A percentile compares a stretch with the other conserved stretches of the same genome.
Conservation (phyloP, 768 basidiomycete species). For the Postia placenta region DNA sequence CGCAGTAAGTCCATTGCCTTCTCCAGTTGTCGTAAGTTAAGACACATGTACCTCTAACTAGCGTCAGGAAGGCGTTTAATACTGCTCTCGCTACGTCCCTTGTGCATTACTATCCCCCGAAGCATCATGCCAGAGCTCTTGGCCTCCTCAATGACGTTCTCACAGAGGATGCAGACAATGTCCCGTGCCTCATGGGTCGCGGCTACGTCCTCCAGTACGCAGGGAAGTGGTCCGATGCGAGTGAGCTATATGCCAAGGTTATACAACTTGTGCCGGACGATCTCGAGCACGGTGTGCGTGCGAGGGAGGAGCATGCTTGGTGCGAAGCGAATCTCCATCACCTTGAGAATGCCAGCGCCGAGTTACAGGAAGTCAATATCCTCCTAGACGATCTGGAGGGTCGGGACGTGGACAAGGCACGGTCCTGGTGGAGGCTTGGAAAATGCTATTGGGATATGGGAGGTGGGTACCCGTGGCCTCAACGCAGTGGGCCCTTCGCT, state of each 20-base stretch:
- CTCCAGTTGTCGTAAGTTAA: neutral
- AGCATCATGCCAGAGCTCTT: conserved; percentile 78
- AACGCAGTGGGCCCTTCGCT: neutral
- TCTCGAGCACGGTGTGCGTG: conserved; percentile 46
- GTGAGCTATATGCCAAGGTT: conserved; percentile 54
- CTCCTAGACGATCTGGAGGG: conserved; percentile 40
- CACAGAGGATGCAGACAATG: conserved; percentile 50
- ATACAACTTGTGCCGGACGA: conserved; percentile 40
- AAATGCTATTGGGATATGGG: conserved; percentile 65
- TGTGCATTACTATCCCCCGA: conserved; percentile 83
- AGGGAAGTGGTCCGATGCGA: conserved; percentile 64
- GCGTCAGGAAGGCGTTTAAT: conserved; percentile 64
- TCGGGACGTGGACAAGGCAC: conserved; percentile 55
- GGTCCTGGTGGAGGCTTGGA: conserved; percentile 84
- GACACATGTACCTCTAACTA: conserved; percentile 24
- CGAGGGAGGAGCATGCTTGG: conserved; percentile 84
- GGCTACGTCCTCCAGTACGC: conserved; percentile 67
- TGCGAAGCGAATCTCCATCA: conserved; percentile 55
- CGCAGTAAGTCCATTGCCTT: conserved; percentile 32
- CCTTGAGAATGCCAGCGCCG: conserved; percentile 38
- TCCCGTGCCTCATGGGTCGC: conserved; percentile 62
- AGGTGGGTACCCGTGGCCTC: no score
- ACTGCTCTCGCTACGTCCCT: conserved; percentile 68
- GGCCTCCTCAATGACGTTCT: conserved; percentile 72
- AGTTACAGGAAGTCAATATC: conserved; percentile 43